Conservation (phyloP, 331 rosid species). For the Quercus phellos region DNA sequence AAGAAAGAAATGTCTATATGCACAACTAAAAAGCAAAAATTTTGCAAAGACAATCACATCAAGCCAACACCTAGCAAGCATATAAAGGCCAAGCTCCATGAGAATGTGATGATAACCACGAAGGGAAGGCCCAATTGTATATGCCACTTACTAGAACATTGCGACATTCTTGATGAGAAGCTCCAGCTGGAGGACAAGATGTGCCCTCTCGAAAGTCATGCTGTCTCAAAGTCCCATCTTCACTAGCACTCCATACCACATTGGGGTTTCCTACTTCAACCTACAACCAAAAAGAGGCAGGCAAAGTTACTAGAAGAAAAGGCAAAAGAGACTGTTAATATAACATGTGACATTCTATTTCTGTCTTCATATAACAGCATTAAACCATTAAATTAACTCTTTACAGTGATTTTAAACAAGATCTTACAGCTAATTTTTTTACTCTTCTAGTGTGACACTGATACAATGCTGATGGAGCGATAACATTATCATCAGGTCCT, state of each 20-base stretch:
- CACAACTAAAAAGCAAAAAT: neutral
- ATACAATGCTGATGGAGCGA: slow-evolving; percentile 62
- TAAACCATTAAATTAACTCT: slow-evolving; percentile 3
- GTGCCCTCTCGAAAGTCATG: slow-evolving; percentile 92
- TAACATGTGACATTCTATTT: slow-evolving; percentile 4
- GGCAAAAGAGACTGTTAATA: neutral
- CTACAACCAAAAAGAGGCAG: slow-evolving; percentile 37
- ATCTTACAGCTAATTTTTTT: slow-evolving; percentile 94
- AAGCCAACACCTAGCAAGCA: neutral
- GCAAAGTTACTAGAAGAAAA: slow-evolving; percentile 15
- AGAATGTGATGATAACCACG: neutral
- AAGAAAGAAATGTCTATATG: neutral
- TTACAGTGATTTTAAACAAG: slow-evolving; percentile 11
- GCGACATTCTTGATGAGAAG: slow-evolving; percentile 85
- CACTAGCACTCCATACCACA: slow-evolving; percentile 99
- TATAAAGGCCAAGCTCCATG: neutral
- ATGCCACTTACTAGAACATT: slow-evolving; percentile 65
- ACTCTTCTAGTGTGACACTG: slow-evolving; percentile 93
- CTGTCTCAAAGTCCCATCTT: slow-evolving; percentile 97
- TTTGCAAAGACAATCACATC: neutral
- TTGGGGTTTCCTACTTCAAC: slow-evolving; percentile 96
- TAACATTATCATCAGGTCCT: slow-evolving; percentile 47
- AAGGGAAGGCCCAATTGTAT: neutral
- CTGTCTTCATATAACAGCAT: neutral
- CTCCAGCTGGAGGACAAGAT: slow-evolving; percentile 85